Conservation (phyloP, 208 protist genomes). For the Acanthamoeba quina region DNA sequence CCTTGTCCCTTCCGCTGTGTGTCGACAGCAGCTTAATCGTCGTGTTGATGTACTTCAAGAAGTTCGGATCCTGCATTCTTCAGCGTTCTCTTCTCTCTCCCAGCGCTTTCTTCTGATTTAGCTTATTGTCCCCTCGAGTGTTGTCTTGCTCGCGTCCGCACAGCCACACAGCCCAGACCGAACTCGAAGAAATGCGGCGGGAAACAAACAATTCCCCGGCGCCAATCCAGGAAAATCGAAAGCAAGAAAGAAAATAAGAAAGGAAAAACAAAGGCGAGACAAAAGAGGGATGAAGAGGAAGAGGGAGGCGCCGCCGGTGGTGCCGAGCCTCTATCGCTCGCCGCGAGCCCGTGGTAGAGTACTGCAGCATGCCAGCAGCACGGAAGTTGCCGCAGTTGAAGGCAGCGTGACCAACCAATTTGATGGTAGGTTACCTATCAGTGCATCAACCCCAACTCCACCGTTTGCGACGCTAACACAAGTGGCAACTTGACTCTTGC, state of each 20-base stretch:
- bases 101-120: background rate
- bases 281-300: conserved; percentile 36
- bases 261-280: background rate
- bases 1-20: conserved; percentile 57
- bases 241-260: background rate
- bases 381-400: background rate
- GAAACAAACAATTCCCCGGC: background rate
- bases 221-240: background rate
- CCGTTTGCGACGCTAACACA: background rate
- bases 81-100: background rate
- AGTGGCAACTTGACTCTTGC: background rate
- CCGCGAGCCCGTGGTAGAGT: background rate
- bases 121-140: background rate
- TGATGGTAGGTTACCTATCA: background rate
- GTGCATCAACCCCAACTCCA: background rate
- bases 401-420: background rate
- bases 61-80: conserved; percentile 21
- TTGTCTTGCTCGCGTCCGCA: background rate
- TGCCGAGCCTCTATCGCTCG: conserved; percentile 28
- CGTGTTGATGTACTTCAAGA: conserved; percentile 13
- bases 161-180: no score
- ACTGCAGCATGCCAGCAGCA: background rate
- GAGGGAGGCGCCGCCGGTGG: background rate
- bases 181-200: background rate
- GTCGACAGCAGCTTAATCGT: conserved; percentile 51